Conservation (phyloP, 768 basidiomycete genomes). For the Suillus alpinus region DNA sequence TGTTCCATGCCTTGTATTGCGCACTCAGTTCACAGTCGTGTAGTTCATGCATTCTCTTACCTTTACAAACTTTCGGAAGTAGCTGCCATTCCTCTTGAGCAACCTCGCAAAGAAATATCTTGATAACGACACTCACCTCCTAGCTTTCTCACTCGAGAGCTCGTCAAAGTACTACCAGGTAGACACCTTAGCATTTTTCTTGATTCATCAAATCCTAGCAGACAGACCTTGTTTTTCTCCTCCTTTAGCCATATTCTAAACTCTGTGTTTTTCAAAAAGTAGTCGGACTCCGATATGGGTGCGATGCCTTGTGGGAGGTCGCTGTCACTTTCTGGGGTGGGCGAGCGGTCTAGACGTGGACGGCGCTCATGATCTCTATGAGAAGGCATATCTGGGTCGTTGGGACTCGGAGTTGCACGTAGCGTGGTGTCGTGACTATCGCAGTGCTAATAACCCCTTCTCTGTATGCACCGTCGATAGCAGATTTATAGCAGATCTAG, state of each 20-base stretch:
- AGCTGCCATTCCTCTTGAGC: slow-evolving; percentile 43
- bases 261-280: slow-evolving; percentile 85
- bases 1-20: slow-evolving; percentile 69
- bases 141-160: slow-evolving; percentile 75
- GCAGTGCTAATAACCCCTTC: background rate
- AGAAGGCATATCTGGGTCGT: slow-evolving; percentile 13
- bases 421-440: background rate
- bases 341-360: slow-evolving; percentile 28
- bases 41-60: slow-evolving; percentile 31
- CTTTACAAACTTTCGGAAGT: slow-evolving; percentile 92
- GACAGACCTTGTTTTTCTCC: slow-evolving; percentile 53
- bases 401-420: background rate
- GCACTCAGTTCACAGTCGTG: slow-evolving; percentile 5
- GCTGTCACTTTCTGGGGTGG: slow-evolving; percentile 41
- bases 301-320: slow-evolving; percentile 54
- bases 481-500: background rate
- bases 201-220: slow-evolving; percentile 35
- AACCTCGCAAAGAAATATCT: slow-evolving; percentile 25
- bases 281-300: slow-evolving; percentile 80
- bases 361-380: slow-evolving; percentile 6
- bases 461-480: background rate
- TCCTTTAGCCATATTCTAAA: slow-evolving; percentile 87
- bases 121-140: slow-evolving; percentile 48
- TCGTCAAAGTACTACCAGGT: slow-evolving; percentile 76
- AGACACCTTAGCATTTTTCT: background rate